Conservation (phyloP, 352 stramenopile species). For the Globisporangium sylvaticum region DNA sequence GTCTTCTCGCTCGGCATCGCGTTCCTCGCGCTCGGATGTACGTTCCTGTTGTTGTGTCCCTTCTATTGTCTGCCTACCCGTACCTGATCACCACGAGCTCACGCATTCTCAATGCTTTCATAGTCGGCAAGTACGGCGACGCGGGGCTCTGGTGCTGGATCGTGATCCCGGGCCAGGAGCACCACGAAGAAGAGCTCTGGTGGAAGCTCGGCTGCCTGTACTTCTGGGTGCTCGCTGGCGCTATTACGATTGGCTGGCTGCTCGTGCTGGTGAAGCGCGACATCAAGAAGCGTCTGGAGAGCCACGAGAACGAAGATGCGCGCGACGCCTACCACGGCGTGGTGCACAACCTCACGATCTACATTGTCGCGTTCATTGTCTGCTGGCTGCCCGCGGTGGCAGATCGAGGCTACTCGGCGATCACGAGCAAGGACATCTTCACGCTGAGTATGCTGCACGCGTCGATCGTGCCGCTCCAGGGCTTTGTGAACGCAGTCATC, state of each 20-base stretch:
- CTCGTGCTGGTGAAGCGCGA: conserved; percentile 78
- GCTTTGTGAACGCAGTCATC: conserved; percentile 83
- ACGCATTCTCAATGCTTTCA: neutral
- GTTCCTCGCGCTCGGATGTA: conserved; percentile 42
- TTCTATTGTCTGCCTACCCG: neutral
- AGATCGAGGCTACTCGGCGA: conserved; percentile 58
- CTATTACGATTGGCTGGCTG: conserved; percentile 47
- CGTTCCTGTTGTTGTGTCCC: neutral
- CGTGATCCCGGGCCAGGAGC: conserved; percentile 35
- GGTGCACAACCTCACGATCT: conserved; percentile 80
- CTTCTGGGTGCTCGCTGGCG: conserved; percentile 68
- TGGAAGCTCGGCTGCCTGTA: conserved; percentile 77
- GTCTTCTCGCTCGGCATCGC: conserved; percentile 58
- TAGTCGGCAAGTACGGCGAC: conserved; percentile 63
- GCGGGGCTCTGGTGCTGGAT: conserved; percentile 80
- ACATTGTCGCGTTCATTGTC: conserved; percentile 77
- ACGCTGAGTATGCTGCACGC: conserved; percentile 66
- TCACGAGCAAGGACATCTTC: conserved; percentile 54
- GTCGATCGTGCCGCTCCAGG: conserved; percentile 75
- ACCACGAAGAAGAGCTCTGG: conserved; percentile 43
- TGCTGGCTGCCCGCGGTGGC: conserved; percentile 71
- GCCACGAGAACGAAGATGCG: conserved; percentile 72
- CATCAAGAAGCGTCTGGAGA: conserved; percentile 65
- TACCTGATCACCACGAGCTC: neutral
- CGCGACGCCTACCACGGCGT: conserved; percentile 76